These are phyloP conservation scores for Dioszegia hungarica DNA, from an alignment of 768 basidiomycete genomes.

Conservation along the genomic window DNA sequence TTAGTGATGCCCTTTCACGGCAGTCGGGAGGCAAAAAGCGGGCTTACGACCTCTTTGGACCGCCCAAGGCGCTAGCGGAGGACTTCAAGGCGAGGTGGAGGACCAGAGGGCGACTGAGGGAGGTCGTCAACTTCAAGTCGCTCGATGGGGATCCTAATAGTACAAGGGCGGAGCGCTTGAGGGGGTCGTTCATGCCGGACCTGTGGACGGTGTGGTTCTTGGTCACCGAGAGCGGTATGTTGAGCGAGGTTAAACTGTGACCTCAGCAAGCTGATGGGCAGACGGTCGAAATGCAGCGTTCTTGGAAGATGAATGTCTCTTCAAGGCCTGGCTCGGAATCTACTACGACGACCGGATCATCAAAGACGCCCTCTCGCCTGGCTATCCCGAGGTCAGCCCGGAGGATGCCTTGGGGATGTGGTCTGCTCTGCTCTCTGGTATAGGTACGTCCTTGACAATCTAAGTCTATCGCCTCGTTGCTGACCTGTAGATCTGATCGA, in stretches of 20 bases:
- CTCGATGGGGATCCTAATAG: constrained; percentile 2
- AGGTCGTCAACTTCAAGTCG: constrained; percentile 14
- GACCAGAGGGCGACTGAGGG: constrained; percentile 24
- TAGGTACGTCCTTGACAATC: constrained; percentile 22
- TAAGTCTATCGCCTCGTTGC: background rate
- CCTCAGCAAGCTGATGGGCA: constrained; percentile 13
- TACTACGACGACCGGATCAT: constrained; percentile 45
- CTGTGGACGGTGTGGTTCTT: constrained; percentile 47
- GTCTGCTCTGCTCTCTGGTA: constrained; percentile 38
- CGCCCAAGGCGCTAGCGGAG: constrained; percentile 35
- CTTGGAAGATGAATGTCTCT: constrained; percentile 32
- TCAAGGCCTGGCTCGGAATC: constrained; percentile 35
- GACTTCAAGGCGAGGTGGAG: constrained; percentile 42
- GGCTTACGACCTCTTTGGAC: constrained; percentile 30
- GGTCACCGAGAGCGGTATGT: constrained; percentile 46
- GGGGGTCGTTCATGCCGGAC: constrained; percentile 23
- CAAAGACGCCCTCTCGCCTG: constrained; percentile 46
- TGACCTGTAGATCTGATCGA: constrained; percentile 26
- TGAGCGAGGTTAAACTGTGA: background rate
- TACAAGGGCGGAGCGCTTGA: background rate
- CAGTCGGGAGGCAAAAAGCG: constrained; percentile 9
- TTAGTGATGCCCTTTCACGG: constrained; percentile 11
- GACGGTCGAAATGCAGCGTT: constrained; percentile 41
- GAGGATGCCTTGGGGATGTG: constrained; percentile 43
- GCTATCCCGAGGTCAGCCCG: constrained; percentile 45